phyloP scores from a whole-genome alignment of 2,329 filamentous ascomycete species.

The Xylaria sp. region DNA sequence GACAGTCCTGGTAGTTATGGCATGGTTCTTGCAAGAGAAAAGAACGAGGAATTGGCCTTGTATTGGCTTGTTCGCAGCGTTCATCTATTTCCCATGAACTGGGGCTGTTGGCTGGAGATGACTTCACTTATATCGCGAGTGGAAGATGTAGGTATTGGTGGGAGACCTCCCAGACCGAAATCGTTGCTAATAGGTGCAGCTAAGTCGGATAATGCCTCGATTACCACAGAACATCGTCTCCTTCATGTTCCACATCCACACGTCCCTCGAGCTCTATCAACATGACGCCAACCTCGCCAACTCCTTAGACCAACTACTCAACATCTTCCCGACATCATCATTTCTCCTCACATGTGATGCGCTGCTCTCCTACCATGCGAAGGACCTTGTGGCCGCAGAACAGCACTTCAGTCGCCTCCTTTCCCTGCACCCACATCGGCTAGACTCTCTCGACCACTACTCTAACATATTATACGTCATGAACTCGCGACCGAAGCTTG shows the following conservation, averaged over 20 bases:
- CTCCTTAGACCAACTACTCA: constrained; percentile 75
- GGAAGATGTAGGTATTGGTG: constrained; percentile 69
- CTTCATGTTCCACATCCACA: constrained; percentile 90
- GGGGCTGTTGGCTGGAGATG: constrained; percentile 96
- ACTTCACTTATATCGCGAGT: constrained; percentile 75
- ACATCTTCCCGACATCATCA: constrained; percentile 83
- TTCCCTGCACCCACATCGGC: constrained; percentile 70
- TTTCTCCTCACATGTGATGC: constrained; percentile 92
- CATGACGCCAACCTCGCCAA: constrained; percentile 74
- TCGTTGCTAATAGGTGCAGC: constrained; percentile 49
- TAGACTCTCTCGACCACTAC: constrained; percentile 93
- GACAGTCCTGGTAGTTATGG: constrained; percentile 63
- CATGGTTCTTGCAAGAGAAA: constrained; percentile 85
- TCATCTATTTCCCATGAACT: constrained; percentile 90
- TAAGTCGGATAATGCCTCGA: constrained; percentile 70
- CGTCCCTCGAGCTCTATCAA: constrained; percentile 89
- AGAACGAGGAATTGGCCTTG: constrained; percentile 84
- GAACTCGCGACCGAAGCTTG: constrained; percentile 82
- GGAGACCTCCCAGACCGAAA: neutral
- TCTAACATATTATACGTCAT: constrained; percentile 98
- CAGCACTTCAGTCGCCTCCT: constrained; percentile 77
- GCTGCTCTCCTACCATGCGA: constrained; percentile 86
- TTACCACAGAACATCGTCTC: constrained; percentile 90
- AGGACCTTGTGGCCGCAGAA: constrained; percentile 72
- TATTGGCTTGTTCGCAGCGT: constrained; percentile 88